Evolutionary conservation across 164 flowering plant species (phyloP).

Genomic region (Dillenia suffruticosa): DNA sequence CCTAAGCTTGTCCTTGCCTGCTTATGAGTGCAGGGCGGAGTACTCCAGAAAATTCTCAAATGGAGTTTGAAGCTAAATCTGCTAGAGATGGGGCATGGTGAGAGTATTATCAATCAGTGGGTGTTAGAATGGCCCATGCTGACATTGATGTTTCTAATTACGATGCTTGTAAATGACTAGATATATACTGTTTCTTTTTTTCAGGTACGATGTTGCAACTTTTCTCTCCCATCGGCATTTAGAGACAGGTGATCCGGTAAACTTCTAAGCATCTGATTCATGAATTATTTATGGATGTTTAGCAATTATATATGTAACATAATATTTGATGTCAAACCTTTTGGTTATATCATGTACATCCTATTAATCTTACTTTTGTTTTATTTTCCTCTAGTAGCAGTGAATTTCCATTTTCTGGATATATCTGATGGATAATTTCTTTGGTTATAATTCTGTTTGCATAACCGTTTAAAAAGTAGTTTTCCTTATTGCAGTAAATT

Average conservation of each 20-base stretch:
- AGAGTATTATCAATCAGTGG: constrained; percentile 12
- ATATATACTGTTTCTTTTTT: constrained; percentile 11
- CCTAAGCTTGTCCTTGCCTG: background rate
- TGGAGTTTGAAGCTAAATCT: constrained; percentile 92
- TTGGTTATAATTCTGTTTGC: too few relatives aligned
- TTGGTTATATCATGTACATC: too few relatives aligned
- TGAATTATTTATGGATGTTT: too few relatives aligned
- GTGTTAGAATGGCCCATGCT: background rate
- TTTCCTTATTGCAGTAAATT: too few relatives aligned
- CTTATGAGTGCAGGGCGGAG: constrained; percentile 34
- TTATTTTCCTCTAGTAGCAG: too few relatives aligned
- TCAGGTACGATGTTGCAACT: constrained; percentile 83
- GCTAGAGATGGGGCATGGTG: constrained; percentile 94
- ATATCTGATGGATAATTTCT: too few relatives aligned
- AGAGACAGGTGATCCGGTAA: constrained; percentile 87
- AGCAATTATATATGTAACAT: too few relatives aligned
- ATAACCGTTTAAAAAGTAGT: too few relatives aligned
- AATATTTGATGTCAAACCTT: too few relatives aligned
- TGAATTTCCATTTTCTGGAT: too few relatives aligned
- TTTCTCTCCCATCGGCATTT: constrained; percentile 67
- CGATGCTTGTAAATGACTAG: background rate
- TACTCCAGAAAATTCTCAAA: constrained; percentile 34
- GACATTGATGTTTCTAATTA: background rate
- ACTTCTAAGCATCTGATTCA: constrained; percentile 5
- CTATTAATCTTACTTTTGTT: too few relatives aligned